Conservation (phyloP, 106 monocot species). For the Ottelia alismoides region DNA sequence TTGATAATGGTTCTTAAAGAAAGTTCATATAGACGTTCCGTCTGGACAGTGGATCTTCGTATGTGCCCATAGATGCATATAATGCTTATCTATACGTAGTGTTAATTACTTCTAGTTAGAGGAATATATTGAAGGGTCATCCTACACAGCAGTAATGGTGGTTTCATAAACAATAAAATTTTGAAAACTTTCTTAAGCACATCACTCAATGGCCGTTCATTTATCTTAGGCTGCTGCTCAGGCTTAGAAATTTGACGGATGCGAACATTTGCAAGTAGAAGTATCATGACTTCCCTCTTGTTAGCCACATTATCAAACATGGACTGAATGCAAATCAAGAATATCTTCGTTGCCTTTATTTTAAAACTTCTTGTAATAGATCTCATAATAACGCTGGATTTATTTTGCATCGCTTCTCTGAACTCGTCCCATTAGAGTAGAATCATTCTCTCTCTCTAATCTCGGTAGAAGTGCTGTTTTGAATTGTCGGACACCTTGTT, state of each 20-base stretch:
- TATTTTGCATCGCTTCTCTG: conserved; percentile 84
- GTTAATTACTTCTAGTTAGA: too few relatives aligned
- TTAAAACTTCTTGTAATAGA: conserved; percentile 66
- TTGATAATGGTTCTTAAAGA: too few relatives aligned
- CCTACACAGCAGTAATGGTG: too few relatives aligned
- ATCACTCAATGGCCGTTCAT: conserved; percentile 62
- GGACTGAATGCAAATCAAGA: conserved; percentile 72
- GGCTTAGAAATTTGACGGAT: conserved; percentile 60
- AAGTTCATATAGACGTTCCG: too few relatives aligned
- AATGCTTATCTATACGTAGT: too few relatives aligned
- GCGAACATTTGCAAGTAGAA: conserved; percentile 93
- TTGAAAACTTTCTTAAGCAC: conserved; percentile 93
- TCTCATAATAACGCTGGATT: conserved; percentile 78
- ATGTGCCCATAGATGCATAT: too few relatives aligned
- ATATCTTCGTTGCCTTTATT: conserved; percentile 58
- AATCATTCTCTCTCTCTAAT: conserved; percentile 90
- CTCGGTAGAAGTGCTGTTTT: too few relatives aligned
- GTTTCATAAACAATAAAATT: too few relatives aligned
- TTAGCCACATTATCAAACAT: conserved; percentile 96
- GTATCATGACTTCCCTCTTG: conserved; percentile 85
- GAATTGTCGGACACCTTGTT: too few relatives aligned
- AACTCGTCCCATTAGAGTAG: conserved; percentile 54
- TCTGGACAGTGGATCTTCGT: too few relatives aligned
- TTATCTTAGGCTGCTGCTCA: conserved; percentile 82
- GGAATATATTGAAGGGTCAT: too few relatives aligned